phyloP scores from a whole-genome alignment of 2,329 filamentous ascomycete species.

The Exophiala calicioides region DNA sequence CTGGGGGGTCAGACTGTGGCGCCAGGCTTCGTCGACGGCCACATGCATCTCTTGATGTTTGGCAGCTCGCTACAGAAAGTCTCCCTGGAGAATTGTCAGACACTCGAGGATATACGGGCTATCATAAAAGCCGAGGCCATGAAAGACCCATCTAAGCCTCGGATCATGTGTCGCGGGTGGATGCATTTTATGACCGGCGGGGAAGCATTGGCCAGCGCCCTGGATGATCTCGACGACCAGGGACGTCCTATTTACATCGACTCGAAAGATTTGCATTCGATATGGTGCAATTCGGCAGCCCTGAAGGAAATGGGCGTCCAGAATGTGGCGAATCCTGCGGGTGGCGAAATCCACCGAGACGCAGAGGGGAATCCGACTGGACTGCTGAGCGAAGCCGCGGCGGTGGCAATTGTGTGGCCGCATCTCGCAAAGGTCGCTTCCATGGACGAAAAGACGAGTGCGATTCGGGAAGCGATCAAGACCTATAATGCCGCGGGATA shows the following conservation, averaged over 20 bases:
- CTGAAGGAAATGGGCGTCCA: constrained; percentile 48
- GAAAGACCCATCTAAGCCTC: constrained; percentile 41
- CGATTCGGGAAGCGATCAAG: constrained; percentile 43
- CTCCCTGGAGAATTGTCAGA: constrained; percentile 44
- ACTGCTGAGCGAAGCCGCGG: constrained; percentile 50
- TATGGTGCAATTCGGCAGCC: constrained; percentile 53
- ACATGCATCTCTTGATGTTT: constrained; percentile 54
- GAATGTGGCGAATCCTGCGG: constrained; percentile 44
- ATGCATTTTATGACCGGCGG: constrained; percentile 51
- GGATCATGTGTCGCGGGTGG: constrained; percentile 52
- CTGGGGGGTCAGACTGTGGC: constrained; percentile 42
- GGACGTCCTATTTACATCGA: constrained; percentile 52
- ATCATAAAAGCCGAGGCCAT: constrained; percentile 45
- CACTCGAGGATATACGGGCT: constrained; percentile 46
- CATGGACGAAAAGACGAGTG: constrained; percentile 45
- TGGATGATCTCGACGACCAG: constrained; percentile 48
- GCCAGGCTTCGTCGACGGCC: constrained; percentile 53
- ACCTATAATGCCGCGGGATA: constrained; percentile 50
- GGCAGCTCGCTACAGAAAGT: constrained; percentile 50
- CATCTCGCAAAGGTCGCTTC: constrained; percentile 46
- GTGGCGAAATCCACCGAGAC: constrained; percentile 51
- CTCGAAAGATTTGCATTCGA: constrained; percentile 53
- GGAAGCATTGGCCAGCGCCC: constrained; percentile 46
- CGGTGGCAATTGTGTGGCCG: constrained; percentile 50
- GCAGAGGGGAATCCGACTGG: constrained; percentile 46